Conservation (phyloP, 768 basidiomycete species). For the Russula foetens region DNA sequence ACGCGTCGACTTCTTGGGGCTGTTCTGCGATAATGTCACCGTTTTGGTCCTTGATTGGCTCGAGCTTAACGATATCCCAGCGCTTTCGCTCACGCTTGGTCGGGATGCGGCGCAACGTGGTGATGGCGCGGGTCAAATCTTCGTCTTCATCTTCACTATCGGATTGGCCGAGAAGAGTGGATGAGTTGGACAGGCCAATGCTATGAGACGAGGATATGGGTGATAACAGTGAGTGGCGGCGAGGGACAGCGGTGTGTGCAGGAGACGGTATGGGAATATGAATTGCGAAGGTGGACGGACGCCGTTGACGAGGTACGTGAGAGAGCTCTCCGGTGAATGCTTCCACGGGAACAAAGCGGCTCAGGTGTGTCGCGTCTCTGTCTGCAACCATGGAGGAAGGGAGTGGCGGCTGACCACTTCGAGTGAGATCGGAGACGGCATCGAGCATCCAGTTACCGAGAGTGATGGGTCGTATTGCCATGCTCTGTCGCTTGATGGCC, state of each 20-base stretch:
- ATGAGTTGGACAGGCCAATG: slow-evolving; percentile 22
- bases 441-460: slow-evolving; percentile 85
- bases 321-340: slow-evolving; percentile 22
- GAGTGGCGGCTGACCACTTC: slow-evolving; percentile 22
- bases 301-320: slow-evolving; percentile 23
- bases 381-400: slow-evolving; percentile 24
- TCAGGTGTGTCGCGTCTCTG: slow-evolving; percentile 25
- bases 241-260: slow-evolving; percentile 29
- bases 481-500: slow-evolving; percentile 35
- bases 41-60: slow-evolving; percentile 22
- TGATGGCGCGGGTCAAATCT: slow-evolving; percentile 19
- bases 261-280: slow-evolving; percentile 30
- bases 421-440: slow-evolving; percentile 58
- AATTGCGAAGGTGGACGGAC: slow-evolving; percentile 35
- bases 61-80: slow-evolving; percentile 25
- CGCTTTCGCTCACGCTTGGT: slow-evolving; percentile 28
- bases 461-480: slow-evolving; percentile 47
- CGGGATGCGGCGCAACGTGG: slow-evolving; percentile 10
- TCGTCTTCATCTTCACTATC: slow-evolving; percentile 40
- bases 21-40: slow-evolving; percentile 17
- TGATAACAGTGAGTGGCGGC: slow-evolving; percentile 52
- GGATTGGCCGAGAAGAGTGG: slow-evolving; percentile 28
- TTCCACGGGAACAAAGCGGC: slow-evolving; percentile 32
- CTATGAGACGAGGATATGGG: slow-evolving; percentile 33
- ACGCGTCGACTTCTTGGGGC: slow-evolving; percentile 11